Evolutionary conservation across 345 rosid species (phyloP).

Genomic region (Bruguiera parviflora): DNA sequence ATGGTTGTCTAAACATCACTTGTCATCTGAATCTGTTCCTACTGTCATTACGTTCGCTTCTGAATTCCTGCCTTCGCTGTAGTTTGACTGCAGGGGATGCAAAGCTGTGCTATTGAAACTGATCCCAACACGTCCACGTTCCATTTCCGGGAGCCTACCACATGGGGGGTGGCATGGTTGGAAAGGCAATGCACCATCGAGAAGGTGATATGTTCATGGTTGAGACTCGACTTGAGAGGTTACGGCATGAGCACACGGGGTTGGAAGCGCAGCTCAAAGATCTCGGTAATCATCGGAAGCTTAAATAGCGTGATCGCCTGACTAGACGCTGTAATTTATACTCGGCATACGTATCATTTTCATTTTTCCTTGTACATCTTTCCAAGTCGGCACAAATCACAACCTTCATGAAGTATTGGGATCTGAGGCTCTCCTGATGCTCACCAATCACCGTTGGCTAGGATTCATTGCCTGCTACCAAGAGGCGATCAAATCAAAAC

Average conservation of each 20-base stretch:
- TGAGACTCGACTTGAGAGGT: conserved; percentile 70
- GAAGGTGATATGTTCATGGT: conserved; percentile 73
- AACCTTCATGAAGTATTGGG: no score
- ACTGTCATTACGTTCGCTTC: background rate
- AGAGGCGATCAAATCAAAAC: no score
- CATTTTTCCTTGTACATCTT: no score
- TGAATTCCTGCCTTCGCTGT: background rate
- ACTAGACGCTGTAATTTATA: background rate
- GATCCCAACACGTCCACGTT: conserved; percentile 52
- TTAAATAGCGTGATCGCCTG: background rate
- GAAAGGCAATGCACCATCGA: conserved; percentile 70
- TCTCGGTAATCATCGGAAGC: conserved; percentile 27
- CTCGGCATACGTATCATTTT: background rate
- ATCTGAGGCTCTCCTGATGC: no score
- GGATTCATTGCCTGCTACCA: no score
- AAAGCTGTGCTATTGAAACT: conserved; percentile 62
- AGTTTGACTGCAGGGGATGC: conserved; percentile 48
- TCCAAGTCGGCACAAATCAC: no score
- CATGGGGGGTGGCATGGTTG: conserved; percentile 29
- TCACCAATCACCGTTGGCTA: no score
- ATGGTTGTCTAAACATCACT: no score
- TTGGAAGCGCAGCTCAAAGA: conserved; percentile 56
- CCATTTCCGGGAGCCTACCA: conserved; percentile 33
- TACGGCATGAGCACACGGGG: conserved; percentile 51
- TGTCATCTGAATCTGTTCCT: background rate